Base-by-base conservation (phyloP, 768 basidiomycete genomes). In the Psilocybe sp. region DNA sequence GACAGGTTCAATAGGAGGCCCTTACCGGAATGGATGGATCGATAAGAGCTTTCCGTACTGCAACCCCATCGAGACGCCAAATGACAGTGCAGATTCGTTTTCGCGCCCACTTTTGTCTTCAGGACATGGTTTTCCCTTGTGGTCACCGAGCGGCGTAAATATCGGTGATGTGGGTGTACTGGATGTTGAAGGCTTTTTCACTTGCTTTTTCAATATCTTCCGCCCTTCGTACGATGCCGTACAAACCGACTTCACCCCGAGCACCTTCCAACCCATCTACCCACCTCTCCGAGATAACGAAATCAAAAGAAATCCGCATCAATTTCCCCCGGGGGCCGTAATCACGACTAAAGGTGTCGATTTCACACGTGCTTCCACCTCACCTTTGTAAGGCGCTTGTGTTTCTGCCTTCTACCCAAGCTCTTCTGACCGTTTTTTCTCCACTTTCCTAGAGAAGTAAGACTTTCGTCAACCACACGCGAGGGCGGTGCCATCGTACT, bases 171-270 rank as follows among this genome's bases (percentile, higher is more conserved):
- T 55, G 12, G 53, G 53, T 3, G 34, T 54, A 15, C 31, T 57
- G 20, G 41, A 54, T 16, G 34, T 39, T 0, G 49, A 31, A 4
- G 56, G 56, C 11, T 28, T 49, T 14, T 57, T 57, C n/a, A 14
- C 35, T 5, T 54, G 44, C 7, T 4, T n/a, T 14, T 57, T 54
- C 47, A 57, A 57, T 15, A 47, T 57, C 4, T 54, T 57, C n/a
- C 16, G 40, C 2, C 16, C 52, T 11, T 3, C 51, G 14, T 33
- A 46, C 4, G 51, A 55, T 19, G 37, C 50, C 23, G 14, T 56
- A 12, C 52, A 53, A n/a, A 42, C 51, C 20, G 38, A 8, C 1
- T 6, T 15, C 14, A 33, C 49, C 4, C 57, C 57, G 20, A 45
- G 44, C 7, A 47, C 40, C 2, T 53, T 58, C 31, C 48, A 46